Evolutionary conservation across 495 filamentous ascomycete genomes (phyloP).

Genomic region (Bacidia gigantensis): DNA sequence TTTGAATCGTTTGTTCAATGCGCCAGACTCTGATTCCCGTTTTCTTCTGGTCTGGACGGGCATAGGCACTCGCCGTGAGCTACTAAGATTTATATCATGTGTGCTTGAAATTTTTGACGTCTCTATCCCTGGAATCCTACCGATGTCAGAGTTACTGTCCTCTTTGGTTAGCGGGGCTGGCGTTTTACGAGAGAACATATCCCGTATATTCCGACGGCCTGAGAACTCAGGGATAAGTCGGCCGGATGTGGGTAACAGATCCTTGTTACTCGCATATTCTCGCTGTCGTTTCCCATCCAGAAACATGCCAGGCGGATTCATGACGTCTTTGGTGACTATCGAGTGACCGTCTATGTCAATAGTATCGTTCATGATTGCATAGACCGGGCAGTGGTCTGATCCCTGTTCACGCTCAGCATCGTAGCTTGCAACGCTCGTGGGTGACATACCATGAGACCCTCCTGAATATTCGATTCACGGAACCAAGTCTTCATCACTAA

Average conservation of each 20-base stretch:
- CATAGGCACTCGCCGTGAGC: not conserved
- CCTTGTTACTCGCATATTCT: conserved; percentile 46
- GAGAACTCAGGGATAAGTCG: conserved; percentile 81
- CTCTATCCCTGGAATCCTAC: not conserved
- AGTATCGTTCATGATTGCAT: conserved; percentile 53
- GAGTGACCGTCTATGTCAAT: conserved; percentile 37
- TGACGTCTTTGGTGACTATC: conserved; percentile 51
- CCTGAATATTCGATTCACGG: conserved; percentile 78
- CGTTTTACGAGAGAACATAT: conserved; percentile 57
- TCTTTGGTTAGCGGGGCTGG: not conserved
- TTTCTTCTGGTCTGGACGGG: not conserved
- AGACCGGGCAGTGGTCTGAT: conserved; percentile 95
- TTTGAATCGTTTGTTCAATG: conserved; percentile 34
- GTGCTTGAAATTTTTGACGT: not conserved
- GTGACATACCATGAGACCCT: conserved; percentile 59
- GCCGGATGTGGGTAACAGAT: conserved; percentile 60
- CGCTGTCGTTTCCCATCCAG: conserved; percentile 50
- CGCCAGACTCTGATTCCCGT: not conserved
- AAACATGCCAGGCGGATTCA: conserved; percentile 72
- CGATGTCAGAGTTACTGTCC: not conserved
- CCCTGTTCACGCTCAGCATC: conserved; percentile 34
- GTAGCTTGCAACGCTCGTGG: not conserved
- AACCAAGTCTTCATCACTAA: conserved; percentile 75
- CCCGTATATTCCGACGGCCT: conserved; percentile 69
- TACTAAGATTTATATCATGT: not conserved